Evolutionary conservation across 192 early-diverging fungal genomes (phyloP), one percentile per base, ranked within the genome.

Genomic region (Coemansia sp.): DNA sequence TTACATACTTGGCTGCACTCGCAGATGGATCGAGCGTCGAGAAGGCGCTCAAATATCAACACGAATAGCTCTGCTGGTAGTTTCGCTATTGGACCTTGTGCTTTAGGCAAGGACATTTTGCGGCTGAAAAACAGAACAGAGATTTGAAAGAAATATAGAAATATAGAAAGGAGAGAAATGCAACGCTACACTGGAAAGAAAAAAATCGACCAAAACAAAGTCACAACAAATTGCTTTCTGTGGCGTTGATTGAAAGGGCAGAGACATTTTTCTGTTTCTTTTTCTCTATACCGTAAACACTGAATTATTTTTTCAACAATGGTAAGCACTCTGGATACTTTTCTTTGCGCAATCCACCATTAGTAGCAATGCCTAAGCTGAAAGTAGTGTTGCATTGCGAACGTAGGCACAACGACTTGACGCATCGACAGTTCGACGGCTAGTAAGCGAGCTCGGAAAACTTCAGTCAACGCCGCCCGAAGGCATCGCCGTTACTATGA

Each of bases 401-500:
- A 21, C 8, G 38, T 78, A 83, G 76, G 57, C 76, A 39, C 75
- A 78, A 40, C 76, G 69, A 10, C 64, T 78, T n/a, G 66, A 64
- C 44, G 64, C 65, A 28, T 44, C 55, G 9, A 66, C 79, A 11
- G 65, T 90, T 46, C 86, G 87, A 17, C 81, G 86, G 47, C 73
- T 92, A 1, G 77, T 74, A 3, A 81, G 76, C 33, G 92, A 95
- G 64, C 65, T 94, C 23, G 67, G 78, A 38, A 64, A 57, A 16
- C 84, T 93, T 21, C 62, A 86, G 17, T 61, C 70, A 16, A 77
- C 75, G 13, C 92, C 94, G 9, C 91, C 89, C n/a, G 94, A 98
- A 64, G 96, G 92, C 46, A 94, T 98, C 69, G 72, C 77, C 39
- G 73, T 94, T n/a, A 82, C 89, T 6, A 64, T 88, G 6, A 91